These are phyloP conservation scores for Arxiozyma telluris DNA, from an alignment of 1,139 yeast genomes.

Conservation along the genomic window DNA sequence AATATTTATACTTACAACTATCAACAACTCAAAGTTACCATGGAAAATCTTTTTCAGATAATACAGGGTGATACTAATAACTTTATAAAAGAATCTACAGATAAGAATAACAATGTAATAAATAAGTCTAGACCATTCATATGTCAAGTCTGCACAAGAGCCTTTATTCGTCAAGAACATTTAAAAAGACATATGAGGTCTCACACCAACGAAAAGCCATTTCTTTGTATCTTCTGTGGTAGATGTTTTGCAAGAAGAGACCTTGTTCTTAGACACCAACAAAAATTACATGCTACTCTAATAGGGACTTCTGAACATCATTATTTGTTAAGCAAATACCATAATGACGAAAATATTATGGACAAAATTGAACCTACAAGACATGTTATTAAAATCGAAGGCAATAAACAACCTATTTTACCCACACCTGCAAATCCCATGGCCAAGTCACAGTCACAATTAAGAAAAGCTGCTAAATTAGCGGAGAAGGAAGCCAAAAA, in stretches of 20 bases:
- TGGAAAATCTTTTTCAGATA: not conserved
- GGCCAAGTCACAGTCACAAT: constrained; percentile 23
- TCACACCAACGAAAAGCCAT: constrained; percentile 95
- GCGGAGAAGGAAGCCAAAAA: constrained; percentile 10
- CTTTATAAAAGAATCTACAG: not conserved
- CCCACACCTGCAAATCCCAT: constrained; percentile 30
- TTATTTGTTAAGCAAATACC: not conserved
- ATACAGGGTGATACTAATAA: not conserved
- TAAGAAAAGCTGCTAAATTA: constrained; percentile 19
- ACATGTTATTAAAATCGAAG: constrained; percentile 32
- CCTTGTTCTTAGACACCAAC: constrained; percentile 85
- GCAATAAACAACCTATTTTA: constrained; percentile 33
- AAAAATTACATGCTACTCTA: constrained; percentile 71
- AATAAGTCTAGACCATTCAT: constrained; percentile 63
- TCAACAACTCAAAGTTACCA: not conserved
- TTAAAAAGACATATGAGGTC: constrained; percentile 88
- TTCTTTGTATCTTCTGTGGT: constrained; percentile 94
- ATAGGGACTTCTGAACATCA: constrained; percentile 19
- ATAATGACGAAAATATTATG: constrained; percentile 3
- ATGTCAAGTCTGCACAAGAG: constrained; percentile 85
- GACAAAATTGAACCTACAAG: constrained; percentile 8
- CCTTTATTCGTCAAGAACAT: constrained; percentile 92
- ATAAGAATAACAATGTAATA: not conserved
- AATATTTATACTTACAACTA: too few species aligned
- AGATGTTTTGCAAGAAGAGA: constrained; percentile 91